Percentiles rank a stretch among this genome's conserved stretches.
These are phyloP conservation scores for Globisporangium orthogonon DNA, from an alignment of 352 stramenopile species.

Conservation along the genomic window DNA sequence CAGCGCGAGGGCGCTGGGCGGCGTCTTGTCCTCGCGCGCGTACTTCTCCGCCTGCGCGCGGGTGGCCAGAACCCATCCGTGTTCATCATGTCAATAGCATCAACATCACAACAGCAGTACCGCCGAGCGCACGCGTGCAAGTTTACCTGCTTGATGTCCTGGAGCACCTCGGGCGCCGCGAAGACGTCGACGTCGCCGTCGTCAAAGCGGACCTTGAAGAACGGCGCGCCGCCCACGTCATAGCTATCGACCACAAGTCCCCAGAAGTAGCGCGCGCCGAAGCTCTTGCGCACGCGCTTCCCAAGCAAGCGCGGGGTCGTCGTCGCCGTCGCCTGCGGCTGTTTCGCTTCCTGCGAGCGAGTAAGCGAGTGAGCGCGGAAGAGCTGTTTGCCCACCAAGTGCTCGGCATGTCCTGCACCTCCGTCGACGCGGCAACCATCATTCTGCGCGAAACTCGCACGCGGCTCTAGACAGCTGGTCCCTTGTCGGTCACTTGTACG, in stretches of 20 bases:
- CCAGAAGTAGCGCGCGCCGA: constrained; percentile 58
- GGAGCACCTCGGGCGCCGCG: constrained; percentile 36
- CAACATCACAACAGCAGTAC: background rate
- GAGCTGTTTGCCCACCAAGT: no score
- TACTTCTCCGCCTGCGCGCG: constrained; percentile 16
- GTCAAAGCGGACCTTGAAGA: constrained; percentile 82
- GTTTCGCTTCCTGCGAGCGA: background rate
- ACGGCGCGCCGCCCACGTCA: constrained; percentile 32
- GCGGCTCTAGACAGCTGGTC: background rate
- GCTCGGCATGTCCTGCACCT: background rate
- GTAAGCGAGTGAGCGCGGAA: no score
- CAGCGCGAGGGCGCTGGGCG: background rate
- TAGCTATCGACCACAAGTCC: constrained; percentile 54
- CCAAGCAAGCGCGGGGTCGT: constrained; percentile 14
- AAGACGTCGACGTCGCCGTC: constrained; percentile 79
- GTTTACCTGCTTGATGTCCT: constrained; percentile 28
- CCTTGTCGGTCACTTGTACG: no score
- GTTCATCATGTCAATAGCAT: no score
- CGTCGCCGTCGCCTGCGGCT: background rate
- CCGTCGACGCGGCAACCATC: background rate
- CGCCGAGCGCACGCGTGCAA: background rate
- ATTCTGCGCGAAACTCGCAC: background rate
- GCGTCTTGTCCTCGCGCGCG: constrained; percentile 18
- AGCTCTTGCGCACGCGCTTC: constrained; percentile 62
- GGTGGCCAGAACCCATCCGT: background rate